Conservation (phyloP, 768 basidiomycete genomes). For the Brasilioporus rufonigricans region DNA sequence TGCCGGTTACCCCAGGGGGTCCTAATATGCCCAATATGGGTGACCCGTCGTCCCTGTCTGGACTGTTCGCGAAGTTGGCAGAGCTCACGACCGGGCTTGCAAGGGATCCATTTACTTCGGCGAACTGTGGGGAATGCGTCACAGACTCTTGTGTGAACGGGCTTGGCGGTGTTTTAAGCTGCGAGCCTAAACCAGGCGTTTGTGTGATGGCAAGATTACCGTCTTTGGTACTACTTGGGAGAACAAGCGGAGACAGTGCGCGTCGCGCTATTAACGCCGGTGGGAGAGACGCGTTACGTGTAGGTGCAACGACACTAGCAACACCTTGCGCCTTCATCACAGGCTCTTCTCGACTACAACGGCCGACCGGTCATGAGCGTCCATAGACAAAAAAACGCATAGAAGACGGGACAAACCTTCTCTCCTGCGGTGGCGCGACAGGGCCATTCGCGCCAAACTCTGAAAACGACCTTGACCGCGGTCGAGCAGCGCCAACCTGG, state of each 20-base stretch:
- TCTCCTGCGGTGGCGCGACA: slow-evolving; percentile 5
- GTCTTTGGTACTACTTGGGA: slow-evolving; percentile 7
- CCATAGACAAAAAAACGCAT: not conserved
- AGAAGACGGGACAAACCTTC: slow-evolving; percentile 17
- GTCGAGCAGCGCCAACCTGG: slow-evolving; percentile 45
- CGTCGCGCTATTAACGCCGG: slow-evolving; percentile 22
- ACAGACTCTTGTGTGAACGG: slow-evolving; percentile 33
- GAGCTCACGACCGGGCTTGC: slow-evolving; percentile 13
- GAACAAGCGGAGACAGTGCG: slow-evolving; percentile 16
- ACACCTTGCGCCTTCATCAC: slow-evolving; percentile 7
- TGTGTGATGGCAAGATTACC: too few species aligned
- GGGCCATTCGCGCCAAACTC: slow-evolving; percentile 49
- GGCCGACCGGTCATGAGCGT: not conserved
- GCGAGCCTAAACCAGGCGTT: too few species aligned
- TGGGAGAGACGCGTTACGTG: slow-evolving; percentile 16
- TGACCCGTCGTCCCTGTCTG: slow-evolving; percentile 21
- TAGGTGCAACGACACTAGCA: too few species aligned
- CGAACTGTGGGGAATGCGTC: slow-evolving; percentile 4
- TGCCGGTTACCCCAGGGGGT: too few species aligned
- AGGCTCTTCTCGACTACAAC: slow-evolving; percentile 25
- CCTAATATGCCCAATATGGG: too few species aligned
- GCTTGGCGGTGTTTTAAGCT: slow-evolving; percentile 39
- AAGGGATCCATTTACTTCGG: not conserved
- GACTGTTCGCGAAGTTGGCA: slow-evolving; percentile 2
- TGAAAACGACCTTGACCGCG: slow-evolving; percentile 72